phyloP scores from a whole-genome alignment of 2,329 filamentous ascomycete species.

The Colletotrichum lini region DNA sequence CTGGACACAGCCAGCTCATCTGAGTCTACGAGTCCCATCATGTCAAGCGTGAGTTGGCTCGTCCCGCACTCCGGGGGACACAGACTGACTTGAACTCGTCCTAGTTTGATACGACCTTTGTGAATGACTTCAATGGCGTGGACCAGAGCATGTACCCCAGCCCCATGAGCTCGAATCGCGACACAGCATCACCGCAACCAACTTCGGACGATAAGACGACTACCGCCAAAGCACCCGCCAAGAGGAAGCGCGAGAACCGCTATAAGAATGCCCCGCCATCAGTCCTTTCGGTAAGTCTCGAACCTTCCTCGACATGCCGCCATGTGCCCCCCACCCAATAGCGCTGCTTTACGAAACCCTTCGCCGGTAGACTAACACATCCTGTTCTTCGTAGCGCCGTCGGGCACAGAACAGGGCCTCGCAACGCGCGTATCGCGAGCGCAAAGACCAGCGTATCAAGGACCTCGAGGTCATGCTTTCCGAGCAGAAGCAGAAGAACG shows the following conservation, averaged over 20 bases:
- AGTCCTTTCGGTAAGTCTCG: slow-evolving; percentile 61
- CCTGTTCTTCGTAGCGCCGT: slow-evolving; percentile 46
- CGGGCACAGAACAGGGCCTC: slow-evolving; percentile 52
- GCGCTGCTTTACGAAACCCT: background rate
- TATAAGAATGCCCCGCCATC: slow-evolving; percentile 67
- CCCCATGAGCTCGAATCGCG: slow-evolving; percentile 46
- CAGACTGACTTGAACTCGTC: slow-evolving; percentile 6
- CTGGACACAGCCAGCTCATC: slow-evolving; percentile 43
- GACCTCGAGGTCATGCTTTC: slow-evolving; percentile 72
- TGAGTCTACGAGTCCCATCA: slow-evolving; percentile 43
- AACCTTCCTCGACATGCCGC: background rate
- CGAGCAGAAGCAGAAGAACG: slow-evolving; percentile 69
- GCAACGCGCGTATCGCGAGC: slow-evolving; percentile 51
- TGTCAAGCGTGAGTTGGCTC: slow-evolving; percentile 37
- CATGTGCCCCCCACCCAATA: background rate
- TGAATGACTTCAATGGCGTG: slow-evolving; percentile 47
- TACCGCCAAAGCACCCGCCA: slow-evolving; percentile 55
- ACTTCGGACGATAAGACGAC: slow-evolving; percentile 28
- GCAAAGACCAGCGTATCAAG: slow-evolving; percentile 71
- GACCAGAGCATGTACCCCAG: slow-evolving; percentile 51
- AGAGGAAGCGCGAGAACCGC: slow-evolving; percentile 66
- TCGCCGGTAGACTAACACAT: slow-evolving; percentile 19
- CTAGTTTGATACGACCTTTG: slow-evolving; percentile 43
- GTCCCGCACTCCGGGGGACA: background rate
- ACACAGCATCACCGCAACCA: slow-evolving; percentile 42